Evolutionary conservation across 306 rosid genomes (phyloP).

Genomic region (Hippophae tibetana): DNA sequence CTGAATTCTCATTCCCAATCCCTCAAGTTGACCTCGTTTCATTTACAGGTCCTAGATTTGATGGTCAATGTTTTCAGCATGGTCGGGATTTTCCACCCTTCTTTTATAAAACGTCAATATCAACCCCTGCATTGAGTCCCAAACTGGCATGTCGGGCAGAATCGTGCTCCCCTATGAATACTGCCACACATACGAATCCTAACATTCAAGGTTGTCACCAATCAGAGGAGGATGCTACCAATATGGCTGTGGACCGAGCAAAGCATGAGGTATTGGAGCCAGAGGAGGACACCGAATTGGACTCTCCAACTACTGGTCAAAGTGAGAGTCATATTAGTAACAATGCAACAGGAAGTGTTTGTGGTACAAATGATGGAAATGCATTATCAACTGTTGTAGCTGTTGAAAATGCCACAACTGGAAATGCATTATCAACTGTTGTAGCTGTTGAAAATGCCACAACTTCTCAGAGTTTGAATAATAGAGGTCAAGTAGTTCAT

Average conservation of each 20-base stretch:
- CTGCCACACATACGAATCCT: conserved; percentile 24
- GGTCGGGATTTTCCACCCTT: conserved; percentile 31
- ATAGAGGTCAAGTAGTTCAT: conserved; percentile 12
- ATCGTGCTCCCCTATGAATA: conserved; percentile 27
- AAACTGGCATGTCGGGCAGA: conserved; percentile 26
- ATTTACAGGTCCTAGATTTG: conserved; percentile 23
- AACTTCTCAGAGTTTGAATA: conserved; percentile 23
- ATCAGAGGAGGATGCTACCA: conserved; percentile 23
- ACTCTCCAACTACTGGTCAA: conserved; percentile 32
- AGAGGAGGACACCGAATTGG: conserved; percentile 19
- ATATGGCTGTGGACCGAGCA: conserved; percentile 20
- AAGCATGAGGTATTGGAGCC: conserved; percentile 22
- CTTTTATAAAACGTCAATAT: conserved; percentile 22
- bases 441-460: conserved; percentile 18
- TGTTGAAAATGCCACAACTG: conserved; percentile 24
- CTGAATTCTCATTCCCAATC: conserved; percentile 18
- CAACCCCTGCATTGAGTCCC: conserved; percentile 20
- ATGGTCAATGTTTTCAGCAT: conserved; percentile 17
- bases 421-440: conserved; percentile 23
- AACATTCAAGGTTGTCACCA: conserved; percentile 23
- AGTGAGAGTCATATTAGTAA: conserved; percentile 19
- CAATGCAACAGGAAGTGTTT: conserved; percentile 28
- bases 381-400: conserved; percentile 15
- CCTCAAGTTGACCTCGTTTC: conserved; percentile 27
- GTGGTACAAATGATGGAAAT: conserved; percentile 37